A percentile compares a stretch with the other conserved stretches of the same genome.
These are phyloP conservation scores for Calocera cornea DNA, from an alignment of 768 basidiomycete species.

Conservation along the genomic window DNA sequence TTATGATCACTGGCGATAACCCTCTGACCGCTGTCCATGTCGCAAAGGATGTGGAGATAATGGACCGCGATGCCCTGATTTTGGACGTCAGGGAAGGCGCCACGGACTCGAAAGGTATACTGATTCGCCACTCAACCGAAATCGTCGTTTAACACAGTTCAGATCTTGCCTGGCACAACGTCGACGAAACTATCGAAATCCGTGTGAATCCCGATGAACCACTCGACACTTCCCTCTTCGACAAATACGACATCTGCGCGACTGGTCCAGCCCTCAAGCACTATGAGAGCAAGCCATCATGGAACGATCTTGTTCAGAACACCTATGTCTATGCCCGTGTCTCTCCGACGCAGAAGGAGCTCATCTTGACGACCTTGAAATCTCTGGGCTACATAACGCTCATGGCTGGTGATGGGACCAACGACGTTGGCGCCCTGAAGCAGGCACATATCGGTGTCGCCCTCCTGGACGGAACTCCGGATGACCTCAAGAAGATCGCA, in stretches of 20 bases:
- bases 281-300: slow-evolving; percentile 54
- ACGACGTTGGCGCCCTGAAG: slow-evolving; percentile 96
- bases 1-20: slow-evolving; percentile 99
- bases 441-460: slow-evolving; percentile 97
- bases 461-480: slow-evolving; percentile 75
- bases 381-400: slow-evolving; percentile 80
- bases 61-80: slow-evolving; percentile 88
- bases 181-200: slow-evolving; percentile 84
- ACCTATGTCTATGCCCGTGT: slow-evolving; percentile 99
- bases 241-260: slow-evolving; percentile 88
- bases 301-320: slow-evolving; percentile 75
- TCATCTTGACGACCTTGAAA: slow-evolving; percentile 82
- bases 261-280: slow-evolving; percentile 90
- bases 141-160: slow-evolving; percentile 5
- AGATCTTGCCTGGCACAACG: slow-evolving; percentile 86
- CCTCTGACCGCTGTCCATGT: slow-evolving; percentile 95
- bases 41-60: slow-evolving; percentile 89
- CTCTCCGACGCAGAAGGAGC: slow-evolving; percentile 89
- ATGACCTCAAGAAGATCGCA: slow-evolving; percentile 86
- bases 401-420: slow-evolving; percentile 99
- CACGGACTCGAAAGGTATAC: slow-evolving; percentile 49
- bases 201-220: slow-evolving; percentile 69
- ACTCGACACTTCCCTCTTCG: slow-evolving; percentile 61
- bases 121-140: neutral
- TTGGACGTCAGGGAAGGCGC: slow-evolving; percentile 80